Evolutionary conservation across 768 basidiomycete genomes (phyloP), one percentile per base, ranked within the genome.

Genomic region (Boletus eberwhitei): DNA sequence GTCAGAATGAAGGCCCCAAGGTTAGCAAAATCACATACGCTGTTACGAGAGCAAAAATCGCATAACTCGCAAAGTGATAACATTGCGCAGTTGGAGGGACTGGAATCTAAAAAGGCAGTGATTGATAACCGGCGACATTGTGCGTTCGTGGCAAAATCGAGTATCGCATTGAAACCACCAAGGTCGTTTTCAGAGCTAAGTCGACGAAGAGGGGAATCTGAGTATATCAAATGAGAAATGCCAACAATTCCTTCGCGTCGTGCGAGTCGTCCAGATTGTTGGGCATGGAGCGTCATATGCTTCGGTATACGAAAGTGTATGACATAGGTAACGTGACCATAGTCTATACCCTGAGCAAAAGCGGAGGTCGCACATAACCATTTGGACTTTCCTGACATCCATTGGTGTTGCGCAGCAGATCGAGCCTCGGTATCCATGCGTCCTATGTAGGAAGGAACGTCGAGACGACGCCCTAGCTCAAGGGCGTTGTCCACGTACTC

Each of bases 341-440:
- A 57, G 12, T 54, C 41, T 24, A 53, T 48, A 6, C 55, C 55
- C 14, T 57, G 55, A 1, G 55, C 52, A 21, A 57, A 57, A 0
- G 52, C 36, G 0, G 42, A 57, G 2, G 42, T 57, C 0, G 52
- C 55, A 39, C 40, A 57, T 14, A 53, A 26, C 55, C 55, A 57
- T 38, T 38, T 24, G 11, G 52, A 53, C 7, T 8, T 1, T 4
- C 45, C 45, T 1, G 37, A 39, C 11, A 13, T 5, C 45, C 52
- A 53, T 8, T 7, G 1, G 4, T 2, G 7, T 0, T 26, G 36
- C 6, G 45, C 38, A 5, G 13, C 5, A 8, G 8, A 22, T 7
- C 32, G 32, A 3, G 31, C 32, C 1, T 48, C 19, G 1, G 4
- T 11, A 8, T 48, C 46, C 46, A 53, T 53, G 16, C 9, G 5